Evolutionary conservation across 1,139 yeast species (phyloP).

Genomic region (Candida mesenterica): DNA sequence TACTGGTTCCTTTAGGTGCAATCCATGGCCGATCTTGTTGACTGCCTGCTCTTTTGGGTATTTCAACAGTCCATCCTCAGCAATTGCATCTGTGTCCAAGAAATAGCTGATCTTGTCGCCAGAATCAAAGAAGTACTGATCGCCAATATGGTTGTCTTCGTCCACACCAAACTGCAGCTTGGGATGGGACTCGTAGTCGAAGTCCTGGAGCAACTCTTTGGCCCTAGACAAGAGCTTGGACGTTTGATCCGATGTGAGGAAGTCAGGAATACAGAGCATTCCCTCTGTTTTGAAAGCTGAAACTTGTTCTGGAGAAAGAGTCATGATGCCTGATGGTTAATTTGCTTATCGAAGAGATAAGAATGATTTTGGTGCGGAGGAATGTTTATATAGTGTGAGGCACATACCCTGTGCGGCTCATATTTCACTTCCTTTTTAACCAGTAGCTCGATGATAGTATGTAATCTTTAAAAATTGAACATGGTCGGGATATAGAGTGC

Average conservation of each 20-base stretch:
- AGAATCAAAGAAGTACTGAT: slow-evolving; percentile 66
- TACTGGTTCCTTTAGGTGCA: slow-evolving; percentile 53
- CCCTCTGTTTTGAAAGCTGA: slow-evolving; percentile 55
- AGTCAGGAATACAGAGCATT: slow-evolving; percentile 58
- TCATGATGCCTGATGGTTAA: too few species aligned
- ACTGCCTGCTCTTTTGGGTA: slow-evolving; percentile 58
- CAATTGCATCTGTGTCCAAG: slow-evolving; percentile 72
- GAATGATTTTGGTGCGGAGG: too few species aligned
- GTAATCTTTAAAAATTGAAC: too few species aligned
- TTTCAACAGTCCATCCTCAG: slow-evolving; percentile 46
- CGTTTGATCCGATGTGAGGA: slow-evolving; percentile 45
- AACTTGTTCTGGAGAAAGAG: slow-evolving; percentile 40
- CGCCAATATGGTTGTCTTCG: slow-evolving; percentile 67
- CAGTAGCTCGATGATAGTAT: too few species aligned
- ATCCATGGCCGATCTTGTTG: slow-evolving; percentile 79
- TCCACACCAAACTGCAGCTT: slow-evolving; percentile 69
- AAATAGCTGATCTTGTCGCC: slow-evolving; percentile 69
- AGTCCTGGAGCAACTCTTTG: slow-evolving; percentile 41
- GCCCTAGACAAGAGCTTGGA: slow-evolving; percentile 42
- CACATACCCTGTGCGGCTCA: too few species aligned
- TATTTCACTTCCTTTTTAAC: too few species aligned
- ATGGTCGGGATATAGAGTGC: too few species aligned
- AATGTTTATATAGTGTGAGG: too few species aligned
- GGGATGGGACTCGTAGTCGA: slow-evolving; percentile 64
- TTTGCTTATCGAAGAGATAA: too few species aligned